Percentiles rank a stretch among this genome's conserved stretches.
phyloP scores from a whole-genome alignment of 495 filamentous ascomycete genomes.

The Penicillium pulvis region DNA sequence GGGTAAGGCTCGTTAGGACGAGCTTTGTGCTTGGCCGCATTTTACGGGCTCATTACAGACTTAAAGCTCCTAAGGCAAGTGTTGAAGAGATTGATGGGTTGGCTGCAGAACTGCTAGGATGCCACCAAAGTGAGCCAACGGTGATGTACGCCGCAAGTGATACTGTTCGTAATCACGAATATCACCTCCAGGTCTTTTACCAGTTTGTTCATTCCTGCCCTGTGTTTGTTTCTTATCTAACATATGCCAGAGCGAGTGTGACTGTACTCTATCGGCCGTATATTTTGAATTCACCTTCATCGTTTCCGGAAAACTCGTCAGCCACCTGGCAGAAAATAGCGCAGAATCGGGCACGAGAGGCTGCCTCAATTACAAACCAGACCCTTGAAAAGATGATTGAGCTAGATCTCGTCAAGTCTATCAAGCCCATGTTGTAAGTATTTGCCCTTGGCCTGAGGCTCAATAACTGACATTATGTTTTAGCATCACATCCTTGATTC shows the following conservation, averaged over 20 bases:
- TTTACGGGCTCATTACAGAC: slow-evolving; percentile 1
- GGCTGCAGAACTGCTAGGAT: not conserved
- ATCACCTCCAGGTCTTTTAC: slow-evolving; percentile 7
- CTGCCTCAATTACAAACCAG: not conserved
- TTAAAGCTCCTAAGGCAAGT: slow-evolving; percentile 1
- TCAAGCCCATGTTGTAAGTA: slow-evolving; percentile 12
- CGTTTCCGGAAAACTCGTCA: slow-evolving; percentile 6
- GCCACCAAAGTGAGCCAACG: not conserved
- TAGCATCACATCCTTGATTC: slow-evolving; percentile 10
- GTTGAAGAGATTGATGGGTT: slow-evolving; percentile 1
- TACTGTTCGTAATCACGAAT: slow-evolving; percentile 5
- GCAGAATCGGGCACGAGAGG: slow-evolving; percentile 4
- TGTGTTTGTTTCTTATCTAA: not conserved
- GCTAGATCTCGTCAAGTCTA: slow-evolving; percentile 6
- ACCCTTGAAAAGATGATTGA: slow-evolving; percentile 8
- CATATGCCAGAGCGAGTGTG: not conserved
- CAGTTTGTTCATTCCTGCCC: not conserved
- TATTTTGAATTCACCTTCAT: slow-evolving; percentile 2
- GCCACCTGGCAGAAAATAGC: slow-evolving; percentile 2
- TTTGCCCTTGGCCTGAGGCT: not conserved
- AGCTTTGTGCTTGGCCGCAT: slow-evolving; percentile 3
- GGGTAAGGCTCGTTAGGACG: slow-evolving; percentile 4
- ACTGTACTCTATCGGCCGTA: slow-evolving; percentile 7
- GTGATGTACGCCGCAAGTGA: not conserved
- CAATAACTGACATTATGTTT: not conserved